Conservation (phyloP, 805 yeast species). For the Limtongia smithiae region DNA sequence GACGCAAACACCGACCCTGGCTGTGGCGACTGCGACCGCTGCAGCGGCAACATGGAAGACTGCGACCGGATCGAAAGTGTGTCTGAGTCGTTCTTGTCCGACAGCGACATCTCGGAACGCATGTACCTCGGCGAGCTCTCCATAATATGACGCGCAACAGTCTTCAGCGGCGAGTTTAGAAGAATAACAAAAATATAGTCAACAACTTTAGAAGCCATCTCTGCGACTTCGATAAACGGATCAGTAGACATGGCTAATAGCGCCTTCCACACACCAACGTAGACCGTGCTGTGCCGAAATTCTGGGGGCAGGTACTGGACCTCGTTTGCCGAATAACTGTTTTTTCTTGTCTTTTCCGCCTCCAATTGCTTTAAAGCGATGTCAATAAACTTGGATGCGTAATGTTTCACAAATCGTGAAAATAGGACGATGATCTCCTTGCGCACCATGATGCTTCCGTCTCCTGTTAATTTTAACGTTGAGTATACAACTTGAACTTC, state of each 20-base stretch:
- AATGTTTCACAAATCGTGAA: constrained; percentile 66
- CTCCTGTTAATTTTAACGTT: constrained; percentile 65
- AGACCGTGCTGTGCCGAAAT: constrained; percentile 76
- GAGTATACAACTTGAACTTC: constrained; percentile 69
- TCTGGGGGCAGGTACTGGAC: neutral
- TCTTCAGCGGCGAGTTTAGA: constrained; percentile 62
- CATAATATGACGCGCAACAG: constrained; percentile 50
- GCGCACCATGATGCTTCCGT: constrained; percentile 86
- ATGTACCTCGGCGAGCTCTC: neutral
- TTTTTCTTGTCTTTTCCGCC: constrained; percentile 48
- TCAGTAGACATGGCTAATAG: constrained; percentile 77
- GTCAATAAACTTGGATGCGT: constrained; percentile 71
- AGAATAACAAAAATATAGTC: constrained; percentile 67
- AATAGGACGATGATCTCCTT: constrained; percentile 77
- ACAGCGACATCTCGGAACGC: neutral
- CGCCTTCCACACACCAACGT: constrained; percentile 84
- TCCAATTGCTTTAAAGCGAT: constrained; percentile 82
- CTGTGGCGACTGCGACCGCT: constrained; percentile 2
- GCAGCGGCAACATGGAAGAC: constrained; percentile 5
- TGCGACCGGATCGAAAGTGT: no score
- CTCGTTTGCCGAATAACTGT: neutral
- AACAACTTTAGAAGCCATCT: constrained; percentile 66
- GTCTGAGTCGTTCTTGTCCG: no score
- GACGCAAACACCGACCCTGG: constrained; percentile 21
- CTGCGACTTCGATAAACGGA: constrained; percentile 77